A percentile compares a stretch with the other conserved stretches of the same genome.
These are phyloP conservation scores for Nakaseomyces bracarensis DNA, from an alignment of 1,139 yeast species.

Conservation along the genomic window DNA sequence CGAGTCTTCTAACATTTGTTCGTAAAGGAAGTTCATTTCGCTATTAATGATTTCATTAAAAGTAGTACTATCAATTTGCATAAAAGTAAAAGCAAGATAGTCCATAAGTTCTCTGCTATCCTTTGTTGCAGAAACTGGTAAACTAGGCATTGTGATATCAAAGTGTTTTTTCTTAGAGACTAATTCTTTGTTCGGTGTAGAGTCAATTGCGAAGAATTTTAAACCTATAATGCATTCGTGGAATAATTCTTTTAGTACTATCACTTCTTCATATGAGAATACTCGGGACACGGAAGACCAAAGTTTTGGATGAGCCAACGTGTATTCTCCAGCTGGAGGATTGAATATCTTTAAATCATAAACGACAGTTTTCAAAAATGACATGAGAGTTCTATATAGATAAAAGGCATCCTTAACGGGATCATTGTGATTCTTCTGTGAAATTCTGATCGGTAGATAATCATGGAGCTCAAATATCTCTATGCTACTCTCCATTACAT, in stretches of 20 bases:
- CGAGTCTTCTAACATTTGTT: constrained; percentile 74
- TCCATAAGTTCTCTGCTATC: constrained; percentile 97
- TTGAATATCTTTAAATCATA: constrained; percentile 86
- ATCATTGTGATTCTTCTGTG: constrained; percentile 43
- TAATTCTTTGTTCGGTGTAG: constrained; percentile 12
- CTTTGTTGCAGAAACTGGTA: constrained; percentile 79
- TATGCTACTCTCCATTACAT: constrained; percentile 17
- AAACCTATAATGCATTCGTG: constrained; percentile 81
- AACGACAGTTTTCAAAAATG: constrained; percentile 82
- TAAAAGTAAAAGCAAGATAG: constrained; percentile 85
- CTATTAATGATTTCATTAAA: constrained; percentile 85
- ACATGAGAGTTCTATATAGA: constrained; percentile 79
- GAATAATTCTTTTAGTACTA: constrained; percentile 65
- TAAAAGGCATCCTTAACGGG: constrained; percentile 83
- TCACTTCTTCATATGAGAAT: constrained; percentile 73
- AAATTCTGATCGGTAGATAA: constrained; percentile 41
- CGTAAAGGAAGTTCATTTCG: constrained; percentile 71
- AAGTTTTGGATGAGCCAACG: constrained; percentile 53
- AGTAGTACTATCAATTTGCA: constrained; percentile 90
- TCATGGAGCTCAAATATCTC: constrained; percentile 43
- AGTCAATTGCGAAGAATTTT: constrained; percentile 51
- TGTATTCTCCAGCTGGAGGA: constrained; percentile 69
- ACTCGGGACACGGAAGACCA: constrained; percentile 90
- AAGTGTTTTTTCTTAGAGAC: constrained; percentile 34
- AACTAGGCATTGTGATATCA: constrained; percentile 71